phyloP scores from a whole-genome alignment of 805 yeast genomes.

The Yamadazyma nakazawae region DNA sequence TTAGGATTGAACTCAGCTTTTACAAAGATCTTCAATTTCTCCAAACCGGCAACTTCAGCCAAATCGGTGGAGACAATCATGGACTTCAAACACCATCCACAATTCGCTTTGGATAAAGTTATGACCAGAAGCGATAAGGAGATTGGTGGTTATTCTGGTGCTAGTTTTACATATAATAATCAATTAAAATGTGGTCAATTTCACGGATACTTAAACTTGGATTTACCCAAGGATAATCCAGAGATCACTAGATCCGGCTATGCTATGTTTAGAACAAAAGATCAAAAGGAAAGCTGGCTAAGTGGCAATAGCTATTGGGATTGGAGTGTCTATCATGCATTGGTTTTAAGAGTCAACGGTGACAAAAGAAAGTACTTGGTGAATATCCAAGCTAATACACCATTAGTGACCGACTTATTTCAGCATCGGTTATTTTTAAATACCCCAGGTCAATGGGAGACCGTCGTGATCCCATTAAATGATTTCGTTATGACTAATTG shows the following conservation, averaged over 20 bases:
- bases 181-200: slow-evolving; percentile 32
- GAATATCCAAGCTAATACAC: slow-evolving; percentile 78
- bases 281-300: slow-evolving; percentile 52
- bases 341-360: slow-evolving; percentile 69
- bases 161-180: slow-evolving; percentile 42
- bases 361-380: slow-evolving; percentile 72
- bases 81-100: slow-evolving; percentile 52
- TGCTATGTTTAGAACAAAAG: slow-evolving; percentile 81
- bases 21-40: slow-evolving; percentile 34
- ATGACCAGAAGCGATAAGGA: slow-evolving; percentile 69
- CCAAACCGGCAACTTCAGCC: slow-evolving; percentile 25
- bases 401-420: slow-evolving; percentile 72
- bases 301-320: slow-evolving; percentile 59
- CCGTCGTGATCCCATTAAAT: slow-evolving; percentile 70
- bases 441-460: slow-evolving; percentile 78
- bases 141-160: slow-evolving; percentile 77
- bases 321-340: slow-evolving; percentile 58
- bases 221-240: slow-evolving; percentile 60
- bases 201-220: slow-evolving; percentile 64
- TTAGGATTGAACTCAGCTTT: slow-evolving; percentile 37
- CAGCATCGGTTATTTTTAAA: slow-evolving; percentile 77
- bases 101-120: slow-evolving; percentile 46
- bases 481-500: slow-evolving; percentile 82
- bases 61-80: slow-evolving; percentile 43
- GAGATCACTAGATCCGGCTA: slow-evolving; percentile 67